Conservation (phyloP, 139 green algal species). For the Spirogloea muscicola region DNA sequence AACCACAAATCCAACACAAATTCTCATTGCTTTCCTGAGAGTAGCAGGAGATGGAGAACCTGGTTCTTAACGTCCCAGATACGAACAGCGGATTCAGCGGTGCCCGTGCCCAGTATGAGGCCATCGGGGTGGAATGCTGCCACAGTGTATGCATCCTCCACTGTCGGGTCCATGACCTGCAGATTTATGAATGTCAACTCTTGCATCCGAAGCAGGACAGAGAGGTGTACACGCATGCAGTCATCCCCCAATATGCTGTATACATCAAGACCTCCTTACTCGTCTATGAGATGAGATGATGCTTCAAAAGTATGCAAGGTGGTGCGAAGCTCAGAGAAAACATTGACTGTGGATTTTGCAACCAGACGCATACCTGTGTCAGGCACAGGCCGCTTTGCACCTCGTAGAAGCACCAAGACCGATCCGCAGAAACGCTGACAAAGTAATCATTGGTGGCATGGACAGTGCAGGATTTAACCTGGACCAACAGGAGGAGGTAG, state of each 20-base stretch:
- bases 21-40: conserved; percentile 1
- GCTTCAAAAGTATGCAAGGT: too few species aligned
- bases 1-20: not conserved
- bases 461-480: conserved; percentile 54
- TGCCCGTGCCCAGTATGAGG: conserved; percentile 79
- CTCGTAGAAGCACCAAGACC: conserved; percentile 82
- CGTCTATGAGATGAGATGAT: too few species aligned
- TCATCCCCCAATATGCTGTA: too few species aligned
- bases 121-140: conserved; percentile 53
- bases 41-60: conserved; percentile 4
- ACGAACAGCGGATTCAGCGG: conserved; percentile 57
- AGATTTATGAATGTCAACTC: too few species aligned
- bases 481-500: too few species aligned
- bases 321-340: too few species aligned
- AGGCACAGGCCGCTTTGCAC: conserved; percentile 63
- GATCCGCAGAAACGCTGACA: conserved; percentile 71
- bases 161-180: conserved; percentile 47
- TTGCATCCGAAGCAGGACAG: too few species aligned
- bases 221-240: too few species aligned
- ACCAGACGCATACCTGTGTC: conserved; percentile 40
- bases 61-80: conserved; percentile 86
- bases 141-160: conserved; percentile 51
- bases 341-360: too few species aligned
- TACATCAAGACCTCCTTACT: too few species aligned
- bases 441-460: conserved; percentile 81